A percentile compares a stretch with the other conserved stretches of the same genome.
phyloP scores from a whole-genome alignment of 192 early-diverging fungal genomes.

The Backusella liffmaniae region DNA sequence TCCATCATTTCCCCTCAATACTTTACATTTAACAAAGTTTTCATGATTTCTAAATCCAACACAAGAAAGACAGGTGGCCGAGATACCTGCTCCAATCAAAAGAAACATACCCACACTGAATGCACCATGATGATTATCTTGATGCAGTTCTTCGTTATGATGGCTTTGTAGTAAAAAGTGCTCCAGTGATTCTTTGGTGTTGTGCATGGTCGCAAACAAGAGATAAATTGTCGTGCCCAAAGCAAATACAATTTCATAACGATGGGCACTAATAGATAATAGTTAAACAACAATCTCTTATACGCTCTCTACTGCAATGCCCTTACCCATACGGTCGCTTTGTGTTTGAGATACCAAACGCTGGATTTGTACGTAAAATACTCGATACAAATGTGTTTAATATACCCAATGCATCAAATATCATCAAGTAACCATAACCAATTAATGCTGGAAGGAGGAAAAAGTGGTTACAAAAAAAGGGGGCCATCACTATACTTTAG shows the following conservation, averaged over 20 bases:
- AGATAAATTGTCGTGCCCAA: conserved; percentile 51
- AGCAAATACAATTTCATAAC: conserved; percentile 54
- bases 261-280: conserved; percentile 40
- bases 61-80: conserved; percentile 42
- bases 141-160: conserved; percentile 38
- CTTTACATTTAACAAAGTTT: conserved; percentile 47
- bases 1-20: no score
- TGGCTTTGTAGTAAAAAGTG: conserved; percentile 53
- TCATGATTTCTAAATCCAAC: conserved; percentile 52
- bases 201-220: conserved; percentile 57
- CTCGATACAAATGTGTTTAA: conserved; percentile 52
- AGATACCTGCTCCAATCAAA: conserved; percentile 38
- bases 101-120: conserved; percentile 30
- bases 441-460: conserved; percentile 33
- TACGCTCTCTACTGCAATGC: no score
- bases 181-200: conserved; percentile 57
- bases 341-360: conserved; percentile 43
- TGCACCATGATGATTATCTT: background rate
- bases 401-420: conserved; percentile 61
- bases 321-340: conserved; percentile 57
- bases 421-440: conserved; percentile 48
- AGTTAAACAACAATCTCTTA: no score
- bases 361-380: conserved; percentile 40
- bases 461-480: background rate
- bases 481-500: background rate